Base-by-base conservation (phyloP, 2,329 filamentous ascomycete species). In the Diaporthe amygdali region DNA sequence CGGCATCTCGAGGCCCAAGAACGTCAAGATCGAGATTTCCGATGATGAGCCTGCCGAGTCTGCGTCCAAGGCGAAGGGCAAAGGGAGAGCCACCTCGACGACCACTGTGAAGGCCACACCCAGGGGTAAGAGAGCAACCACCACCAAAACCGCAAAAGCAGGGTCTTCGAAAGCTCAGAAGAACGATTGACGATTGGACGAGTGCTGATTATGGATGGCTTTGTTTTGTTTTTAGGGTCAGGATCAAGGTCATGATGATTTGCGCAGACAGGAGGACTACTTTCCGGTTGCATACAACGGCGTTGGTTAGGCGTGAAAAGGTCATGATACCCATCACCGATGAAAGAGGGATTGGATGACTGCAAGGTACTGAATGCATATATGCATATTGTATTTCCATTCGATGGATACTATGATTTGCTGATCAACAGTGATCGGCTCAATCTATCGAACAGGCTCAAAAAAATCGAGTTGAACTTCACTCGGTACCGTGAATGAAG, bases 41-140 rank as follows among this genome's bases (percentile, higher is more conserved):
- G 34, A 77, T 69, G 69, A 74, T 56, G 34, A 68, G 68, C 39
- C 68, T 17, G 69, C 63, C 12, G 30, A n/a, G 7, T 15, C 72
- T 14, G 55, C 73, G 4, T 46, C 68, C n/a, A 78, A 74, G 25
- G 75, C 68, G 14, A 80, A 79, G 61, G 78, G 74, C 9, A 79
- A 78, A 69, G 78, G 75, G 9, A 77, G 77, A 61, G 77, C 71
- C 20, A 30, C 12, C 6, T 54, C 41, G 49, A 66, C 71, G 30
- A 68, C 67, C 27, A 67, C 61, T 7, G 34, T 61, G 32, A 67
- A 63, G 32, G 37, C 68, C 8, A 37, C 71, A 55, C 14, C 52
- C 47, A 54, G 71, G 69, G 69, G 69, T 71, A 73, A 73, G 71
- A 68, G 56, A 71, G 27, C 69, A 68, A 61, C 71, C 61, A 67